These are phyloP conservation scores for Coniferiporia sulphurascens DNA, from an alignment of 1,284 basidiomycete species.

Conservation along the genomic window DNA sequence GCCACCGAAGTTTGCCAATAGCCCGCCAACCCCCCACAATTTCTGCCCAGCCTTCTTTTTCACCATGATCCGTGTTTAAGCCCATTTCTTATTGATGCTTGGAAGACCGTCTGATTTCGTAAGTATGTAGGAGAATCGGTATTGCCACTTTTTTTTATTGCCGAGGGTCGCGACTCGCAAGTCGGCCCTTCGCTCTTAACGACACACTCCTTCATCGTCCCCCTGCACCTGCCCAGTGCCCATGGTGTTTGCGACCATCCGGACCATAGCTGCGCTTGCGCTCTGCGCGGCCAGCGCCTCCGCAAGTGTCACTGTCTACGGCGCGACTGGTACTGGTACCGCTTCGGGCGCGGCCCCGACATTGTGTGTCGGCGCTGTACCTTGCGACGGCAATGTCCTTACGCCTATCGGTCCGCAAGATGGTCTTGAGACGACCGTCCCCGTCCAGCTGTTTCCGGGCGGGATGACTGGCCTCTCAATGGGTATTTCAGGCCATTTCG, in stretches of 20 bases:
- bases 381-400: conserved; percentile 17
- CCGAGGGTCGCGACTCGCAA: no score
- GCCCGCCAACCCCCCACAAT: no score
- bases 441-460: conserved; percentile 36
- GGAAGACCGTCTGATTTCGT: no score
- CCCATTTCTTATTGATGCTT: no score
- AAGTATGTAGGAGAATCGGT: no score
- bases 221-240: neutral
- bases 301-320: conserved; percentile 13
- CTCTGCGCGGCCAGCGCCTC: neutral
- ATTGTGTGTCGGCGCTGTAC: conserved; percentile 15
- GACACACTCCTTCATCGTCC: neutral
- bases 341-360: conserved; percentile 11
- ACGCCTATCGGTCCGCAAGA: conserved; percentile 5
- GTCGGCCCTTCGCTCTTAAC: no score
- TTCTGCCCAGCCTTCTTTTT: no score
- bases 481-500: conserved; percentile 53
- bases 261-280: conserved; percentile 1
- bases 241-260: neutral
- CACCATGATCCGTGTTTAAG: no score
- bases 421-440: conserved; percentile 23
- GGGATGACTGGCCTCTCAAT: conserved; percentile 44
- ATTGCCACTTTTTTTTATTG: no score
- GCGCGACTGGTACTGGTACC: conserved; percentile 3
- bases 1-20: no score